Evolutionary conservation across 1,284 basidiomycete species (phyloP), one percentile per base, ranked within the genome.

Genomic region (Takashimella tepidaria): DNA sequence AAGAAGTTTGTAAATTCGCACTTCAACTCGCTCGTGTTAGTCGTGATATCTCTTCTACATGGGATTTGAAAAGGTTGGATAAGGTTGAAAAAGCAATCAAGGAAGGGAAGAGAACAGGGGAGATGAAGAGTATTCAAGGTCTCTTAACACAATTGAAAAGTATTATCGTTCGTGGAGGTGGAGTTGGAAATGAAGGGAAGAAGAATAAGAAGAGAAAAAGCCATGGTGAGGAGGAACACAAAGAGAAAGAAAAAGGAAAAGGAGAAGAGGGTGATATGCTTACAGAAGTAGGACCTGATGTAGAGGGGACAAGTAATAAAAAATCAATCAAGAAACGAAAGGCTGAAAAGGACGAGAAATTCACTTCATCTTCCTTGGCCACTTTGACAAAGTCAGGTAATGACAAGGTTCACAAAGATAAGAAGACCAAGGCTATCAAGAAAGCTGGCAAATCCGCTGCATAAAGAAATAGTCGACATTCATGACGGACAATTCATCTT

Each of bases 1-100:
- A 91, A 73, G 88, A 91, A 25, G 73, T 91, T 13, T 74, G 90
- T 57, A 93, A 91, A 72, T 77, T 89, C 49, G 84, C 79, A 0
- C 76, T 90, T 5, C 74, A 82, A 20, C 82, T 83, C 31, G 79
- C 84, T 11, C 83, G 90, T 49, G 83, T 86, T 55, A 83, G 84
- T 45, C 82, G 80, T 5, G 68, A 62, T 11, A 53, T 76, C 3
- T 53, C 64, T 1, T 41, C 62, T 2, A 63, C 72, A 1, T 84
- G 83, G 83, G 73, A 79, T 45, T 68, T 80, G 1, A 63, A 73
- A 19, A 67, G 70, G 5, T 80, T 82, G 74, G 70, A 70, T 4
- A 59, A 56, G 20, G 69, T 83, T 13, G 62, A 72, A 0, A 59
- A 59, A 26, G 62, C 56, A 31, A 62, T 85, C 12, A 72, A 76